Evolutionary conservation across 2,329 filamentous ascomycete genomes (phyloP).

Genomic region (Curvularia eragrostidis): DNA sequence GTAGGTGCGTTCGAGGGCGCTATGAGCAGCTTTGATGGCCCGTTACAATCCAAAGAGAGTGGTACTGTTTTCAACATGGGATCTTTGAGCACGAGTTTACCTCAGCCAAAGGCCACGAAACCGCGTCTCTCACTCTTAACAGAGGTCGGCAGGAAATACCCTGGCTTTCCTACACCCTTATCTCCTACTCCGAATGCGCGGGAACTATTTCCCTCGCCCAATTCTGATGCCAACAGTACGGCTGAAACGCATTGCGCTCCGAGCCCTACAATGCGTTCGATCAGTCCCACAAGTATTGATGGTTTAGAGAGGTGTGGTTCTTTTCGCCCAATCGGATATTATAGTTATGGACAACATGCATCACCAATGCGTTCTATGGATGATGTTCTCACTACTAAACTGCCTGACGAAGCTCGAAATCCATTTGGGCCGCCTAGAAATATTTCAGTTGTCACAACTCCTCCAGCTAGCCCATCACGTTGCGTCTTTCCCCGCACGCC

Average conservation of each 20-base stretch:
- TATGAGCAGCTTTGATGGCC: slow-evolving; percentile 6
- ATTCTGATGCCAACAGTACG: slow-evolving; percentile 24
- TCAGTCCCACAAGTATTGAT: slow-evolving; percentile 39
- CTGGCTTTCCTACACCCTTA: slow-evolving; percentile 42
- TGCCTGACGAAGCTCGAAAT: background rate
- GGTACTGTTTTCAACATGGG: slow-evolving; percentile 30
- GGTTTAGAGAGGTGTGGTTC: slow-evolving; percentile 33
- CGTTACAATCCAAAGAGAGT: slow-evolving; percentile 5
- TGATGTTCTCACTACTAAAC: slow-evolving; percentile 13
- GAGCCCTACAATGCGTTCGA: slow-evolving; percentile 19
- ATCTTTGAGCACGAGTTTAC: slow-evolving; percentile 15
- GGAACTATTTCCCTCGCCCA: slow-evolving; percentile 38
- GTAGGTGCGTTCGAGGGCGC: slow-evolving; percentile 25
- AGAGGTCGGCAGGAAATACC: slow-evolving; percentile 39
- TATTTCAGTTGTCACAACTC: background rate
- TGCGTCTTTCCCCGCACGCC: slow-evolving; percentile 33
- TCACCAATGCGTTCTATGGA: slow-evolving; percentile 26
- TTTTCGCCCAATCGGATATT: slow-evolving; percentile 21
- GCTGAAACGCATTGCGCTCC: slow-evolving; percentile 15
- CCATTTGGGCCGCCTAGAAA: slow-evolving; percentile 5
- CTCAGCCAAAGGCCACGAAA: slow-evolving; percentile 10
- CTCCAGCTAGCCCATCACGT: slow-evolving; percentile 28
- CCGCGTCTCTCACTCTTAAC: slow-evolving; percentile 34
- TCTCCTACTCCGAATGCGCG: slow-evolving; percentile 42
- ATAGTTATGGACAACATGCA: slow-evolving; percentile 23